Evolutionary conservation across 306 rosid species (phyloP).

Genomic region (Casuarina glauca): DNA sequence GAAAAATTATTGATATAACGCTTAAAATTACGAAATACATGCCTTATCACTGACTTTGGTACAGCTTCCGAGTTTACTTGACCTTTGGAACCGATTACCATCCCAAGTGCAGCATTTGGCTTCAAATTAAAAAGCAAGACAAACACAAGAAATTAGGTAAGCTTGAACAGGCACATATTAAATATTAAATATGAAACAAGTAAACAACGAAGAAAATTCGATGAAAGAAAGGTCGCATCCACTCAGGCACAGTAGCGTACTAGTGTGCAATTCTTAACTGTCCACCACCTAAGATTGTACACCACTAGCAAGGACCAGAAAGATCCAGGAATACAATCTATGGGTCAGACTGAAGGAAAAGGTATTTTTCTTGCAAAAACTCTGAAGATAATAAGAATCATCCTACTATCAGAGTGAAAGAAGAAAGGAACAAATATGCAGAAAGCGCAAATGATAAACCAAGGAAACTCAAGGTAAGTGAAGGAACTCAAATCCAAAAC

Average conservation of each 20-base stretch:
- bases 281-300: conserved; percentile 8
- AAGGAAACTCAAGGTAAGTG: background rate
- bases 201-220: background rate
- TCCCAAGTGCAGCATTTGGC: conserved; percentile 54
- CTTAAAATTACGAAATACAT: conserved; percentile 30
- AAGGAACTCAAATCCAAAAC: conserved; percentile 60
- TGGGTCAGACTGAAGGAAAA: conserved; percentile 6
- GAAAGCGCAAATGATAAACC: background rate
- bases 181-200: background rate
- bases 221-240: background rate
- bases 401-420: conserved; percentile 5
- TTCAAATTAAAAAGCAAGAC: conserved; percentile 32
- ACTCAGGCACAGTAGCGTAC: conserved; percentile 7
- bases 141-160: conserved; percentile 29
- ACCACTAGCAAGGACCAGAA: conserved; percentile 19
- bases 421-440: conserved; percentile 6
- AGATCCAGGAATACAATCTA: conserved; percentile 12
- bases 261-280: background rate
- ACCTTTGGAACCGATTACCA: conserved; percentile 42
- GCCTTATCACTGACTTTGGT: conserved; percentile 57
- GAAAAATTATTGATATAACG: conserved; percentile 12
- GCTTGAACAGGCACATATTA: conserved; percentile 36
- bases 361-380: no score
- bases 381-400: conserved; percentile 20
- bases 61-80: conserved; percentile 41